Percentiles rank a stretch among this genome's conserved stretches.
phyloP scores from a whole-genome alignment of 305 asterid species.

The Fraxinus platypoda region DNA sequence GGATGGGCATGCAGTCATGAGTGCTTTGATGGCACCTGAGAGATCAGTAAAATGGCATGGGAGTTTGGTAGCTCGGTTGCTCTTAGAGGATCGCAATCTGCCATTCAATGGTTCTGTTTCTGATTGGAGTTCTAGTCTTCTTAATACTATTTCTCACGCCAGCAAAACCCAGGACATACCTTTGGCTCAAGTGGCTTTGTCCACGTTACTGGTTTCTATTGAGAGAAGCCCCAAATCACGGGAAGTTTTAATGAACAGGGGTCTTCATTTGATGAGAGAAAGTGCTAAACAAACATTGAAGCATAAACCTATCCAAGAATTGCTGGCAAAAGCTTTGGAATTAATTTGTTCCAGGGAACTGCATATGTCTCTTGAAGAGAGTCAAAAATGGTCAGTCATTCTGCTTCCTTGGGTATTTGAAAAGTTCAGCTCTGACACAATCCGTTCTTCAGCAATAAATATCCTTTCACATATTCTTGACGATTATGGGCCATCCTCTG shows the following conservation, averaged over 20 bases:
- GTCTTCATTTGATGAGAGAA: constrained; percentile 84
- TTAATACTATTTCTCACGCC: constrained; percentile 84
- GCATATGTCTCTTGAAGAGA: constrained; percentile 89
- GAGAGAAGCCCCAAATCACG: constrained; percentile 76
- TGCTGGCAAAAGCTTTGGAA: constrained; percentile 87
- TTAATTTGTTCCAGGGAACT: constrained; percentile 60
- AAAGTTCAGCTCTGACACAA: constrained; percentile 57
- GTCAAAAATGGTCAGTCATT: constrained; percentile 90
- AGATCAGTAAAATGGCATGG: constrained; percentile 99
- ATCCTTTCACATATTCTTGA: constrained; percentile 87
- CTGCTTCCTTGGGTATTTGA: constrained; percentile 86
- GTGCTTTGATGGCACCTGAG: constrained; percentile 93
- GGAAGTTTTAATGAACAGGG: constrained; percentile 74
- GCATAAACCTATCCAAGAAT: constrained; percentile 73
- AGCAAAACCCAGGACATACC: constrained; percentile 79
- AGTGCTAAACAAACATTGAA: constrained; percentile 67
- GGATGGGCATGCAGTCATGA: constrained; percentile 86
- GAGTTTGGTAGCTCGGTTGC: constrained; percentile 82
- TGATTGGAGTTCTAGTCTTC: constrained; percentile 88
- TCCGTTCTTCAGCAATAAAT: constrained; percentile 73
- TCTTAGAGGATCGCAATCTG: constrained; percentile 73
- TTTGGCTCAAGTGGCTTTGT: constrained; percentile 76
- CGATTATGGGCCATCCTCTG: constrained; percentile 88
- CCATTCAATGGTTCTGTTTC: constrained; percentile 78
- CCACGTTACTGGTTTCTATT: constrained; percentile 77